Base-by-base conservation (phyloP, 768 basidiomycete species). In the Lyophyllum shimeji region DNA sequence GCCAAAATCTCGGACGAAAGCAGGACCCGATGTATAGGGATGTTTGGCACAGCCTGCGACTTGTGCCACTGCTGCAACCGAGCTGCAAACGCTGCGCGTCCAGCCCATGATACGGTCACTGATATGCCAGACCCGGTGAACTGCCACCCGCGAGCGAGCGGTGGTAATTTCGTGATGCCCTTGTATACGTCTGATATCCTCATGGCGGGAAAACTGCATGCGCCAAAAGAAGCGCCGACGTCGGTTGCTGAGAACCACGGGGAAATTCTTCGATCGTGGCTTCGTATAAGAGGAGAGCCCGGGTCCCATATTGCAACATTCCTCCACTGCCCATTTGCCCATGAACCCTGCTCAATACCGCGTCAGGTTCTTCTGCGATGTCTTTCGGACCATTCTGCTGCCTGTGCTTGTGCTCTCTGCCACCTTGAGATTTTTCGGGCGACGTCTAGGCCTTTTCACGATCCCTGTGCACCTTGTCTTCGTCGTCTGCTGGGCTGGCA, bases 291-390 rank as follows among this genome's bases (percentile, higher is more conserved):
- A 50, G 15, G 34, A 60, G 46, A 50, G 15, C 33, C 43, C 47
- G 31, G 23, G 21, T 17, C 49, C 46, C 25, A 34, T 27, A 29
- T n/a, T 25, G 20, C 27, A 50, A 18, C 20, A 33, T 55, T 54
- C 29, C 37, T 33, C 20, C 50, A 39, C n/a, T 25, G 42, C 37
- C 2, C 42, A 17, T 21, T 33, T 40, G 53, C 52, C 40, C 62
- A 76, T 78, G 76, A 66, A 77, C 55, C 77, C 77, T 46, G 65
- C 69, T 18, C 62, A 65, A 53, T 85, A 83, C 65, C 82, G 84
- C 42, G 63, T 72, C 12, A 75, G 85, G 34, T 71, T 86, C 52
- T 63, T 79, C 52, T 63, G 65, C 40, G 85, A 86, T 63, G 61
- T 86, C 31, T 62, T 67, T 37, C 71, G 67, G 13, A 69, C 74